phyloP scores from a whole-genome alignment of 108 stramenopile species.

The Thalassiosira profunda region DNA sequence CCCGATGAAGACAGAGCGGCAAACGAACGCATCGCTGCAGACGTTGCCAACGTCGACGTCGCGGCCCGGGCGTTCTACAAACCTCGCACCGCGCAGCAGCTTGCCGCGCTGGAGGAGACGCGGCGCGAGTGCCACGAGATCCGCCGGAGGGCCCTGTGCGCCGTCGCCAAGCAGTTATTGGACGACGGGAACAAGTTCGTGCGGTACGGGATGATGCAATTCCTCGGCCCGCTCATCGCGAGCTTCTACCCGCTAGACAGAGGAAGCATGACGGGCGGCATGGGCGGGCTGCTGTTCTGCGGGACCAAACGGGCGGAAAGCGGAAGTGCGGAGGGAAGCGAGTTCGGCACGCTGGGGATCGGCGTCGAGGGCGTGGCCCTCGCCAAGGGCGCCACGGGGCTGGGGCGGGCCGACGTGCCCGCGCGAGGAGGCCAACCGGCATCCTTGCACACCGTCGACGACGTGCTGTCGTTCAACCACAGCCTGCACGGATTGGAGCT shows the following conservation, averaged over 20 bases:
- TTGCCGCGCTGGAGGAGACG: slow-evolving; percentile 20
- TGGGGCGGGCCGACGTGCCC: slow-evolving; percentile 17
- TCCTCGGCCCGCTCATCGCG: slow-evolving; percentile 86
- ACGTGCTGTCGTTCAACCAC: slow-evolving; percentile 42
- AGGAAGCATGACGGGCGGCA: slow-evolving; percentile 46
- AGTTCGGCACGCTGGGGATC: slow-evolving; percentile 28
- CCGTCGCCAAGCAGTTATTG: slow-evolving; percentile 74
- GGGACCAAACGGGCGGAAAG: neutral
- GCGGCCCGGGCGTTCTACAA: slow-evolving; percentile 24
- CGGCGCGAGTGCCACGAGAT: slow-evolving; percentile 54
- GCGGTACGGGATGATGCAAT: slow-evolving; percentile 92
- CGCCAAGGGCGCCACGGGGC: slow-evolving; percentile 38
- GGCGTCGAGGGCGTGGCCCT: slow-evolving; percentile 38
- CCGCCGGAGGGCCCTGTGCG: slow-evolving; percentile 64
- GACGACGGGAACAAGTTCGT: slow-evolving; percentile 79
- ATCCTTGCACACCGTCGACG: slow-evolving; percentile 8
- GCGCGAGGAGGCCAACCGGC: neutral
- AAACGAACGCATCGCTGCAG: too few species aligned
- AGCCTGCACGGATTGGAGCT: slow-evolving; percentile 42
- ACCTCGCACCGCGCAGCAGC: slow-evolving; percentile 24
- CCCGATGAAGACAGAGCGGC: too few species aligned
- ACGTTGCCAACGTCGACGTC: neutral
- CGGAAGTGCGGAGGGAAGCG: neutral
- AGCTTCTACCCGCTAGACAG: slow-evolving; percentile 84
- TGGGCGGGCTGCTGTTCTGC: slow-evolving; percentile 43